Evolutionary conservation across 2,329 filamentous ascomycete species (phyloP), one percentile per base, ranked within the genome.

Genomic region (Magnaporthiopsis incrustans): DNA sequence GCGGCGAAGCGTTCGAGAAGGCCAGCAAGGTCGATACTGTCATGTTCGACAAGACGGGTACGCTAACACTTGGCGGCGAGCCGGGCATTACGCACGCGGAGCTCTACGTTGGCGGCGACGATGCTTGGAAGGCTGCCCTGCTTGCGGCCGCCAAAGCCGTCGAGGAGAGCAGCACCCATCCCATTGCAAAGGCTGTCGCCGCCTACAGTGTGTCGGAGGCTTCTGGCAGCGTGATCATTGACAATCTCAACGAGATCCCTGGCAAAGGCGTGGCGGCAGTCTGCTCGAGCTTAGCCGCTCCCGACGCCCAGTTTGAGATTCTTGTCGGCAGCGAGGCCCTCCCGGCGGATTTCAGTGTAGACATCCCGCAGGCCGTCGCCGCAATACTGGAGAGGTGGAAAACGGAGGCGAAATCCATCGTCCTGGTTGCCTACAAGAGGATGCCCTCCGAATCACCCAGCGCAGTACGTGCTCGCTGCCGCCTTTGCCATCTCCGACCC

Each of bases 1-100:
- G 91, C 27, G 91, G 91, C 44, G 90, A 93, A 72, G 91, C 91
- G 0, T 94, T 95, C 72, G 90, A 94, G 73, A 91, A 92, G 76
- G 91, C 91, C 4, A 92, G 89, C 93, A 59, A 87, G 92, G 73
- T 89, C n/a, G n/a, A n/a, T n/a, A n/a, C 88, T 63, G 87, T 95
- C 57, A 89, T 95, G 0, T 95, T 96, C 72, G 91, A 96, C 80
- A 95, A 96, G 80, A 96, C 91, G 0, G 91, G 91, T 1, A 96
- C 91, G 0, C 77, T 96, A 65, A 95, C 91, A 0, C 79, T 89
- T 69, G 79, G 89, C 5, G 89, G 89, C 8, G 87, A 91, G 68
- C 89, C 90, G 0, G 84, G 80, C 32, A 86, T 94, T 27, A 90
- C 85, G 0, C 82, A 86, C 67, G 77, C 77, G 12, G 32, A 63